Percentiles rank a stretch among this genome's conserved stretches.
These are phyloP conservation scores for Ceratocystis cubensis DNA, from an alignment of 2,329 filamentous ascomycete species.

Conservation along the genomic window DNA sequence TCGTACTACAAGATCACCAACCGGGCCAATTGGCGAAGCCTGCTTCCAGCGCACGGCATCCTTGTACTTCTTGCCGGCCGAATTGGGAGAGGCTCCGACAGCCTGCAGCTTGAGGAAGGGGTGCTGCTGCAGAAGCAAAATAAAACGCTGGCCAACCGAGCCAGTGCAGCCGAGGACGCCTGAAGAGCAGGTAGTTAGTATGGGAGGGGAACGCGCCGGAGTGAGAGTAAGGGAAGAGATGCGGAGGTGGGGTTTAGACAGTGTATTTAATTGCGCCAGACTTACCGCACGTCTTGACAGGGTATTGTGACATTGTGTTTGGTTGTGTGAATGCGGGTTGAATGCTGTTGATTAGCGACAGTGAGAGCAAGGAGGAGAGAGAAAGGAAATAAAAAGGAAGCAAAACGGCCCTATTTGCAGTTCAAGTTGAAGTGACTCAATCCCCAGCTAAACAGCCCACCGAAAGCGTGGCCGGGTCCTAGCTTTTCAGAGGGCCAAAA, in stretches of 20 bases:
- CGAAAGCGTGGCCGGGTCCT: too few relatives aligned
- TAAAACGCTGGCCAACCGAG: conserved; percentile 90
- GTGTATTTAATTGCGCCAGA: background rate
- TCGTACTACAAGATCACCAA: conserved; percentile 72
- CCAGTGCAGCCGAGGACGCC: conserved; percentile 83
- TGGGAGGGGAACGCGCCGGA: conserved; percentile 3
- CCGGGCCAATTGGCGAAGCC: conserved; percentile 62
- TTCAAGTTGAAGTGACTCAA: background rate
- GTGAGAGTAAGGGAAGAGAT: conserved; percentile 18
- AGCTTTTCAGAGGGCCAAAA: too few relatives aligned
- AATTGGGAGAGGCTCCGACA: conserved; percentile 77
- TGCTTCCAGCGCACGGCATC: conserved; percentile 96
- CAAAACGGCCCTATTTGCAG: background rate
- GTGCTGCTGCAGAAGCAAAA: conserved; percentile 78
- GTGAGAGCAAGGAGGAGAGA: too few relatives aligned
- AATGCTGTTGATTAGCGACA: too few relatives aligned
- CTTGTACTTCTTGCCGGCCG: conserved; percentile 85
- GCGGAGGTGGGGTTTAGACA: background rate
- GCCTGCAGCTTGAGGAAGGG: conserved; percentile 77
- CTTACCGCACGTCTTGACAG: conserved; percentile 48
- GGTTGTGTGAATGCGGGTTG: too few relatives aligned
- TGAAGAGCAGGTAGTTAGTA: conserved; percentile 25
- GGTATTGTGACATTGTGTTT: conserved; percentile 31
- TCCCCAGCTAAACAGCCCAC: background rate
- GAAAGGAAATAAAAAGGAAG: background rate